Base-by-base conservation (phyloP, 2,329 filamentous ascomycete species). In the Epichloe sibirici region DNA sequence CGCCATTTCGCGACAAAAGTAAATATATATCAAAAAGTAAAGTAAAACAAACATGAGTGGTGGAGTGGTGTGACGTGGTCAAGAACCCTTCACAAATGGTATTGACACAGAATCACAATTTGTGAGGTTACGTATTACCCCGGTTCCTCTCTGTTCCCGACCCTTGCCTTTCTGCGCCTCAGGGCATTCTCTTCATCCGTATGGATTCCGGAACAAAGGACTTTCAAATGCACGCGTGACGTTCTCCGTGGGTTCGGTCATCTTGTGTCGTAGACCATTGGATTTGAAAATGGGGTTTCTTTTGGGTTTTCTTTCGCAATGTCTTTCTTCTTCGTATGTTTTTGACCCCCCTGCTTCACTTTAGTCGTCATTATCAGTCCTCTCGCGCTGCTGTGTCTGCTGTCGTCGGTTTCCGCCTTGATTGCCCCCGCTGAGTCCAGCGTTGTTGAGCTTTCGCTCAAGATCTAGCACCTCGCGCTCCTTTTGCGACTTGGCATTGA, bases 381-480 rank as follows among this genome's bases (percentile, higher is more conserved):
- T 68, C 66, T 77, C 71, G 39, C 68, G 70, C 58, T 65, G 66
- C 63, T 70, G 70, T 58, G 65, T 66, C 63, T 69, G 70, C 58
- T 53, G 58, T 50, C 65, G 67, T 55, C 67, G 66, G 45, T 62
- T 59, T 40, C 61, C 58, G 25, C 61, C 62, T 52, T 58, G 60
- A 35, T 63, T 64, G 56, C 57, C 63, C 51, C 58, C 58, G 54
- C 69, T 65, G 48, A 72, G 49, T 37, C 67, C 66, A 21, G 67
- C 66, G 53, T 68, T 73, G 53, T 72, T 71, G 50, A 82, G 64
- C 71, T 87, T 87, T 61, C 82, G 77, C 72, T 89, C 86, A 25
- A 81, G 69, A 67, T 87, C 83, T 67, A 82, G 82, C 58, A 77
- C 70, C 71, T 89, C 88, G 60, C 84, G 84, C 74, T 94, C 89